These are phyloP conservation scores for Monascus purpureus DNA, from an alignment of 495 filamentous ascomycete species.

Conservation along the genomic window DNA sequence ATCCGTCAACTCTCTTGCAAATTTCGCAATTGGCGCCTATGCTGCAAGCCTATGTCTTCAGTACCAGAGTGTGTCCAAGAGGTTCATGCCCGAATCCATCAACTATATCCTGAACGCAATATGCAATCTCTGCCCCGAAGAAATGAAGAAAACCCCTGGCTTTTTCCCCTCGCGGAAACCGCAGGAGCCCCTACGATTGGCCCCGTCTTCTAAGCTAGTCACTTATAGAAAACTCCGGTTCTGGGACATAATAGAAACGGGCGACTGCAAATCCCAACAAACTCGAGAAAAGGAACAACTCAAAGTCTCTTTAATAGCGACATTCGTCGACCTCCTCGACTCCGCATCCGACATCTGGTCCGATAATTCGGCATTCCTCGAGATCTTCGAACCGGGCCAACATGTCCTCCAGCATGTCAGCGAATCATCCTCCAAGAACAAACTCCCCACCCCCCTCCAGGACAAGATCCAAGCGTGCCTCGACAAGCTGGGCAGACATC, in stretches of 20 bases:
- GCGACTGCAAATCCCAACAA: conserved; percentile 8
- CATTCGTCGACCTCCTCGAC: conserved; percentile 41
- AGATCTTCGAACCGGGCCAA: conserved; percentile 52
- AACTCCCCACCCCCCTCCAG: conserved; percentile 29
- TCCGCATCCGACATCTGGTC: conserved; percentile 49
- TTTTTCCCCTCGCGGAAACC: conserved; percentile 51
- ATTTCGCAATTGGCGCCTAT: conserved; percentile 64
- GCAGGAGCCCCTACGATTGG: conserved; percentile 35
- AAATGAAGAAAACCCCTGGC: conserved; percentile 27
- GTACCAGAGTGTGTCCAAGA: conserved; percentile 67
- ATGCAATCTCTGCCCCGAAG: conserved; percentile 46
- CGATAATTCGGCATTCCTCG: conserved; percentile 53
- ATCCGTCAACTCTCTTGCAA: conserved; percentile 43
- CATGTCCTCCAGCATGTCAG: conserved; percentile 41
- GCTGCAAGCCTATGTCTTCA: conserved; percentile 60
- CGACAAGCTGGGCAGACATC: conserved; percentile 28
- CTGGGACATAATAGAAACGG: conserved; percentile 35
- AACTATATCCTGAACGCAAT: conserved; percentile 69
- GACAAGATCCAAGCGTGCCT: conserved; percentile 20
- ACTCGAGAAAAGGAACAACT: conserved; percentile 24
- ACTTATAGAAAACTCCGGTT: conserved; percentile 25
- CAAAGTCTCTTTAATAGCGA: conserved; percentile 45
- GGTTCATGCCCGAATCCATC: conserved; percentile 77
- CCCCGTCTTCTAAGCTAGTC: conserved; percentile 10
- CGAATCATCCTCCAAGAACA: conserved; percentile 37